A percentile compares a stretch with the other conserved stretches of the same genome.
These are phyloP conservation scores for Cyanidium caldarium DNA, from an alignment of 23 red algal genomes.

Conservation along the genomic window DNA sequence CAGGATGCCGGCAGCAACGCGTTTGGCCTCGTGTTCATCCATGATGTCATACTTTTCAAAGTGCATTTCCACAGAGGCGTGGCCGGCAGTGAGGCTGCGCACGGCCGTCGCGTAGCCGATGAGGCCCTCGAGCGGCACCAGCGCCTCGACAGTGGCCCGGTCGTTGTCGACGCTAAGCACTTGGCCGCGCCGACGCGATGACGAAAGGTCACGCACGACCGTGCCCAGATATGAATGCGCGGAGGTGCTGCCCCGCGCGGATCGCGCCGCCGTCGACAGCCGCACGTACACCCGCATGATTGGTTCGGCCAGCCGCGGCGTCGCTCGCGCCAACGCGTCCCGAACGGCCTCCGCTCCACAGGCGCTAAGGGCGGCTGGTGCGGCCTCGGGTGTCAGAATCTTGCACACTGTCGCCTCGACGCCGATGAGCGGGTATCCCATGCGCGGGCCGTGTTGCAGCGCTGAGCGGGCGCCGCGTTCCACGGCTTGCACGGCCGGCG, in stretches of 20 bases:
- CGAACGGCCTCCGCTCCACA: conserved; percentile 31
- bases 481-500: too few relatives aligned
- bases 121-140: conserved; percentile 53
- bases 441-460: conserved; percentile 33
- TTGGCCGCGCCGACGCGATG: conserved; percentile 28
- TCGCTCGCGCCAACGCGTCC: conserved; percentile 13
- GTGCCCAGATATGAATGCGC: conserved; percentile 5
- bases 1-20: too few relatives aligned
- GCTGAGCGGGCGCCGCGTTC: conserved; percentile 30
- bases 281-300: conserved; percentile 34
- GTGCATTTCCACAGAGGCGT: not conserved
- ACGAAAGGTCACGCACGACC: conserved; percentile 43
- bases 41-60: not conserved
- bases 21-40: too few relatives aligned
- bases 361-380: conserved; percentile 20
- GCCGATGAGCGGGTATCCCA: conserved; percentile 22
- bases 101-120: conserved; percentile 56
- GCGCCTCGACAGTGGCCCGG: conserved; percentile 20
- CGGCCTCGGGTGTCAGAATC: not conserved
- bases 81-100: conserved; percentile 10
- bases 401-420: conserved; percentile 13
- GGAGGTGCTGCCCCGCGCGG: not conserved
- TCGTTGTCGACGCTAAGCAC: conserved; percentile 24
- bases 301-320: conserved; percentile 21
- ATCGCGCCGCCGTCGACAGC: conserved; percentile 15